Base-by-base conservation (phyloP, 176 grass and related monocot species). In the Zoysia pacifica region DNA sequence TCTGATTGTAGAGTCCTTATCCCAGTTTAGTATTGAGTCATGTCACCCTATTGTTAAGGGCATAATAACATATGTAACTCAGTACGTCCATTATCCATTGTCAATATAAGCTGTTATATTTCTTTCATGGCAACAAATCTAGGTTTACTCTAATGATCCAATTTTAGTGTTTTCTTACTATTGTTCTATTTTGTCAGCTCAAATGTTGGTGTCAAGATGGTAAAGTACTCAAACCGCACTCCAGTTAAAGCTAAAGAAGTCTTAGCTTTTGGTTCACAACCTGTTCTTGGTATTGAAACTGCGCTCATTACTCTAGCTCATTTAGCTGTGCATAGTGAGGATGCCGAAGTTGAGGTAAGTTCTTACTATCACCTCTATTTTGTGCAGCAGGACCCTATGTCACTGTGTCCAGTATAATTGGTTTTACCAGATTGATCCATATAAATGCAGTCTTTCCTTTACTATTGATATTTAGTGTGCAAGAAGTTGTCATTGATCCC, bases 331-430 rank as follows among this genome's bases (percentile, higher is more conserved):
- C 61, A 89, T 69, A 97, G 94, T 14, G 94, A 97, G 59, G 90
- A 90, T 81, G 64, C 90, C 76, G 94, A 97, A 90, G 83, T 89
- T 85, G 94, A 97, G 89, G 94, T 94, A 92, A 67, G 58, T 69
- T 78, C 66, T 85, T 74, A 37, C 66, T 63, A 59, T 72, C 77
- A 81, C 72, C 13, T 42, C 68, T 55, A 46, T 51, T 16, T 78
- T 72, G 47, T 86, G 35, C 39, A 68, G 43, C 43, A 80, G 15
- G 64, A 68, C 12, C 65, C 12, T 70, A 38, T 50, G 11, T 7
- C 51, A 69, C 16, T 69, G 43, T 58, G 9, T 75, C 7, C 7
- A 39, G 15, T 69, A 46, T 76, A 76, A 67, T 76, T 69, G 43
- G 75, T 54, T 58, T 11, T 28, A 40, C 16, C n/a, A 69, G 37